Percentiles rank a stretch among this genome's conserved stretches.
Evolutionary conservation across 345 rosid species (phyloP).

Genomic region (Hypericum androsaemum): DNA sequence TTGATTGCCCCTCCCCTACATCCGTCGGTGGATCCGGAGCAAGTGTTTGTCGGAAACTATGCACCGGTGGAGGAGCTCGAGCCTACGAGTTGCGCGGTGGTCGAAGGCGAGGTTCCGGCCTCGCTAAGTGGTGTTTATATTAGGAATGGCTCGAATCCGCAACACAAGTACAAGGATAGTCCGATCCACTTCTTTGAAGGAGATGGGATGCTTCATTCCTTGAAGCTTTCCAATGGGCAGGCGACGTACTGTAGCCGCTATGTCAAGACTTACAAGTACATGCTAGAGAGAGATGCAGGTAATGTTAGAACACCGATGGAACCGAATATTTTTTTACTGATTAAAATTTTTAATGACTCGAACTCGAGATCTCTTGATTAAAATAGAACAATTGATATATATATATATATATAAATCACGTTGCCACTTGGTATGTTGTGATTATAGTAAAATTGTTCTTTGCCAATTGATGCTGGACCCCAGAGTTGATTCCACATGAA

Average conservation of each 20-base stretch:
- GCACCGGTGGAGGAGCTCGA: conserved; percentile 14
- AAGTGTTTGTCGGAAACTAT: conserved; percentile 15
- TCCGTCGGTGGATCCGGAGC: conserved; percentile 10
- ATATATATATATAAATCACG: too few relatives aligned
- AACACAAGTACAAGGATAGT: conserved; percentile 2
- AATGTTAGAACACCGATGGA: too few relatives aligned
- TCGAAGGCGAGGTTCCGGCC: conserved; percentile 12
- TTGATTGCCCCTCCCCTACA: conserved; percentile 12
- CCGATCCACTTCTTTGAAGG: conserved; percentile 23
- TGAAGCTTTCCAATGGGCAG: conserved; percentile 7
- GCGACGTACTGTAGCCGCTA: conserved; percentile 11
- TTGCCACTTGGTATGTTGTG: too few relatives aligned
- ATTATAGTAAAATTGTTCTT: too few relatives aligned
- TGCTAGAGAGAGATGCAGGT: conserved; percentile 7
- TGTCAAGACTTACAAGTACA: conserved; percentile 20
- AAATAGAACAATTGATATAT: too few relatives aligned
- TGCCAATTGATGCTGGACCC: too few relatives aligned
- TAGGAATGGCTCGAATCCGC: conserved; percentile 23
- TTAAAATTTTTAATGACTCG: too few relatives aligned
- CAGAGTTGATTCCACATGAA: too few relatives aligned
- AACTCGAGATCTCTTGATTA: too few relatives aligned
- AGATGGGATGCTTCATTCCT: conserved; percentile 22
- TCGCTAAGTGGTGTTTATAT: conserved; percentile 13
- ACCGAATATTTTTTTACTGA: too few relatives aligned
- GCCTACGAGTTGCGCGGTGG: conserved; percentile 6